Evolutionary conservation across 176 grass and related monocot species (phyloP), one percentile per base, ranked within the genome.

Genomic region (Ensete glaucum): DNA sequence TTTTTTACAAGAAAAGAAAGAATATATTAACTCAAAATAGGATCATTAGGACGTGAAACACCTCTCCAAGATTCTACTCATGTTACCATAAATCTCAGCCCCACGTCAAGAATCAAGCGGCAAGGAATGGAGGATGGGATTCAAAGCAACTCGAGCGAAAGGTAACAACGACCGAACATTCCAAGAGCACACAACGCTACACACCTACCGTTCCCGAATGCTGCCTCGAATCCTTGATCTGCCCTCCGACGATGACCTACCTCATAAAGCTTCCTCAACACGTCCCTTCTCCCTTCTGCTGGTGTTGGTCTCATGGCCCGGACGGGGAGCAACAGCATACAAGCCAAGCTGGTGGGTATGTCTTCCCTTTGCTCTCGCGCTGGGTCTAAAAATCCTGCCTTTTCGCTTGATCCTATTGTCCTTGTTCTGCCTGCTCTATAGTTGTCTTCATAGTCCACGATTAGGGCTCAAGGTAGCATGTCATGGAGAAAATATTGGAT

Each of bases 321-420:
- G 34, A 85, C 83, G 82, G 77, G 69, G 20, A 84, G 76, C 82
- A 76, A 51, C 1, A 80, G 64, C 72, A 54, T 91, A 50, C 88
- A 91, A 87, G 92, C 86, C 83, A 96, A 91, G 84, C 88, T 96
- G 92, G 92, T 96, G 80, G 84, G 86, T 89, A 85, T 62, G 81
- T 78, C 62, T 73, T 64, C 19, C 83, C 69, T 62, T 87, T 70
- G 12, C 67, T 34, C 34, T 65, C 11, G 67, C 62, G 50, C 17
- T 43, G 34, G 34, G 34, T 43, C 34, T 5, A 43, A 43, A 43
- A 43, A 43, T 43, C 4, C 34, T 43, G 34, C 34, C 34, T 43
- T 5, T 6, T 43, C 34, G 4, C 4, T 65, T 62, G 22, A 5
- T 67, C 11, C 2, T 25, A 2, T 62, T 68, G 13, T 69, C 13